Evolutionary conservation across 2,329 filamentous ascomycete genomes (phyloP), one percentile per base, ranked within the genome.

Genomic region (Rhinocladiella mackenziei): DNA sequence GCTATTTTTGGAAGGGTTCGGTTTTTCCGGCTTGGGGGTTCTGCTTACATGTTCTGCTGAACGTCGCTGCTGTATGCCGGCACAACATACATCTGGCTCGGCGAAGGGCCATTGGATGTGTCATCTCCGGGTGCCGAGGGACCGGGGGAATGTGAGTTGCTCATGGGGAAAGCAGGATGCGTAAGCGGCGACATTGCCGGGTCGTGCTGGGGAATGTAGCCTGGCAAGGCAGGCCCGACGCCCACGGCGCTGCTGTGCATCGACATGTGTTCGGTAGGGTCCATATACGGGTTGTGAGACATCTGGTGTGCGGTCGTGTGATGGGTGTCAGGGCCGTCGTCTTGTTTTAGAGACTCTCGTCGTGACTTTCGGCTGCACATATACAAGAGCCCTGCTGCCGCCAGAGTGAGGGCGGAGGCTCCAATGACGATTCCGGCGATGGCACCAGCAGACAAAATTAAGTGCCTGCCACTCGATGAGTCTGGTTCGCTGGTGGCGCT

Each of bases 371-470:
- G 45, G 15, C 49, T 45, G 31, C 49, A 52, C 26, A 51, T 23
- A 23, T 44, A 51, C 7, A 51, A 25, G 8, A 47, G 40, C 3
- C 38, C 49, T 1, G 49, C 49, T 9, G 44, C 49, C 1, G 44
- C 49, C 11, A 51, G 44, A 22, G 36, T 45, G 5, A 48, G 40
- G 7, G 44, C 45, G 2, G 49, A 20, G 6, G 35, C 49, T 28
- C 44, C 49, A 18, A 51, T 48, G n/a, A 45, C 49, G 29, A 51
- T 51, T 10, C 49, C 49, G 3, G 49, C 49, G 17, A 51, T 51
- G 3, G 49, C 49, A 5, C 49, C 49, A 11, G 28, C 14, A 4
- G 44, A 48, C 4, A 51, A 37, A 17, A 29, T 15, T 6, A 44
- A 51, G 13, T 41, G 31, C 10, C 22, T 26, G 23, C 20, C 23